phyloP scores from a whole-genome alignment of 1,284 basidiomycete species.

The Malassezia brasiliensis region DNA sequence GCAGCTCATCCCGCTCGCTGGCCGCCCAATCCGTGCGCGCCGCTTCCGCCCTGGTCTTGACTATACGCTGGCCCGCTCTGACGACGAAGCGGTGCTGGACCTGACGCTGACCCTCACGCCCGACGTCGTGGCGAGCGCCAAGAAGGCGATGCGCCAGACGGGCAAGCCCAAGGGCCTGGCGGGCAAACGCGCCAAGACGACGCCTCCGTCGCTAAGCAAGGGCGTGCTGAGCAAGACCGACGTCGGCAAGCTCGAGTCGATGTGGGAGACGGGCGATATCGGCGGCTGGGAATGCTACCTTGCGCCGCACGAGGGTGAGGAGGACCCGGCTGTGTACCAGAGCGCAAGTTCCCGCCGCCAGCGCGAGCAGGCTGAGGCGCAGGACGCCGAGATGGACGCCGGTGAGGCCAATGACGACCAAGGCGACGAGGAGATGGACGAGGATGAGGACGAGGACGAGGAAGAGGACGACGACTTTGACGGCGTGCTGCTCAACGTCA shows the following conservation, averaged over 20 bases:
- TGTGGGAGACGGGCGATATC: constrained; percentile 68
- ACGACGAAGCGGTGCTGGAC: constrained; percentile 67
- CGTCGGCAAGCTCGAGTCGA: constrained; percentile 40
- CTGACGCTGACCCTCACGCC: constrained; percentile 84
- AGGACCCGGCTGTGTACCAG: constrained; percentile 73
- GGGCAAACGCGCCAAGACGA: constrained; percentile 37
- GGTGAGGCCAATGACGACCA: constrained; percentile 59
- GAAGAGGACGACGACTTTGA: constrained; percentile 60
- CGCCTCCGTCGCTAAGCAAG: constrained; percentile 4
- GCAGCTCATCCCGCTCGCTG: constrained; percentile 63
- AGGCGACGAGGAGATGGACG: constrained; percentile 48
- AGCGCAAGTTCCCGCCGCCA: constrained; percentile 48
- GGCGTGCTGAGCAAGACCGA: constrained; percentile 25
- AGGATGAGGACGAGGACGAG: constrained; percentile 49
- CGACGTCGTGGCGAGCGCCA: constrained; percentile 48
- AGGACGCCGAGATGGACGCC: constrained; percentile 25
- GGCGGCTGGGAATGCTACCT: constrained; percentile 98
- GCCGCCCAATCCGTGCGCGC: constrained; percentile 61
- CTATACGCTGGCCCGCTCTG: constrained; percentile 85
- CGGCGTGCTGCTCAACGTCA: constrained; percentile 74
- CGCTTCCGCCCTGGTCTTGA: constrained; percentile 86
- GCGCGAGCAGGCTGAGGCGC: constrained; percentile 16
- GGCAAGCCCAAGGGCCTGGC: constrained; percentile 36
- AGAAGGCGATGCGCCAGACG: constrained; percentile 27
- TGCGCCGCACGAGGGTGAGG: constrained; percentile 79